Evolutionary conservation across 768 basidiomycete species (phyloP).

Genomic region (Infundibulicybe gibba): DNA sequence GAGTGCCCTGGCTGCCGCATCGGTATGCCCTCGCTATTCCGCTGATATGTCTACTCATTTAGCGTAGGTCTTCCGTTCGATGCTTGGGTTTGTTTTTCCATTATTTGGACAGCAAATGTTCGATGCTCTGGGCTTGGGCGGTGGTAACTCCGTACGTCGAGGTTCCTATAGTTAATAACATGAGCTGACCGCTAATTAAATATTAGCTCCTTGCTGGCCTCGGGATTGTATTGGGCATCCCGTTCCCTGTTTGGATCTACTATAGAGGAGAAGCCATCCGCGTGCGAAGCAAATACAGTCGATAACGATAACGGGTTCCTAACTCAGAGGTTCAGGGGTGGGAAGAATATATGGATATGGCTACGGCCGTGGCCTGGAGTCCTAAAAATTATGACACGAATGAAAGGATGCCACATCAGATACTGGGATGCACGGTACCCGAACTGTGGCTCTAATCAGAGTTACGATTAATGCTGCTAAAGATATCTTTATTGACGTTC

Average conservation of each 20-base stretch:
- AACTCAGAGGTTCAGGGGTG: too few species aligned
- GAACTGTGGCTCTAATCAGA: too few species aligned
- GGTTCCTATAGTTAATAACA: too few species aligned
- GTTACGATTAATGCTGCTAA: too few species aligned
- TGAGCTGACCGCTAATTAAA: constrained; percentile 11
- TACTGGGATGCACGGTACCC: too few species aligned
- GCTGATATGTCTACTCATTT: background rate
- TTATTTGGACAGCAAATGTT: constrained; percentile 60
- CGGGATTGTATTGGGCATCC: constrained; percentile 60
- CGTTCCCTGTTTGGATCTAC: constrained; percentile 74
- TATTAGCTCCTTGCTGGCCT: constrained; percentile 49
- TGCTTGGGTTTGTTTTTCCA: constrained; percentile 46
- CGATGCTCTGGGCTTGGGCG: constrained; percentile 54
- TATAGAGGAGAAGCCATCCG: constrained; percentile 60
- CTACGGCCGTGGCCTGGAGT: too few species aligned
- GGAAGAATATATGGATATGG: too few species aligned
- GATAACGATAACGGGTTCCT: too few species aligned
- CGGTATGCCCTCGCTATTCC: constrained; percentile 32
- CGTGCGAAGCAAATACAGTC: constrained; percentile 27
- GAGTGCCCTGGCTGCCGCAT: constrained; percentile 64
- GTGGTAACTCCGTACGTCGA: constrained; percentile 54
- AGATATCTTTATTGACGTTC: too few species aligned
- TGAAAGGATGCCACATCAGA: too few species aligned
- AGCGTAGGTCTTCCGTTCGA: constrained; percentile 39
- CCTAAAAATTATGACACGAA: too few species aligned